Evolutionary conservation across 2,329 filamentous ascomycete species (phyloP), one percentile per base, ranked within the genome.

Genomic region (Fusarium oligoseptatum): DNA sequence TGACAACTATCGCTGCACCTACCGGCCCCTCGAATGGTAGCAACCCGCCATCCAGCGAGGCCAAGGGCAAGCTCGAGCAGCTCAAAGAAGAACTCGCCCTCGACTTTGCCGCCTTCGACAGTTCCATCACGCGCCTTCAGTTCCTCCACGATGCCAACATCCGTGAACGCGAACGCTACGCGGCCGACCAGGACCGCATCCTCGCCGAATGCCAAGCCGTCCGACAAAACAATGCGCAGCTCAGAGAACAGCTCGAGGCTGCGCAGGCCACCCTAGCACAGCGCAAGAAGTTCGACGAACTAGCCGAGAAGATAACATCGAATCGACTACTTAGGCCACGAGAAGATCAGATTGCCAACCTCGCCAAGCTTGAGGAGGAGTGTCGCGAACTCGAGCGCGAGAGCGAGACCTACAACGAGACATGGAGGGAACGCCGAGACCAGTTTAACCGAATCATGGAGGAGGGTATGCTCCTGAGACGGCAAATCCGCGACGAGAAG

Each of bases 401-500:
- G 85, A 95, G 94, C 79, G 89, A 90, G 79, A 92, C 93, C 41
- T 97, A 97, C 81, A 93, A 91, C 58, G 89, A 88, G 74, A 97
- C 94, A 0, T 98, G 95, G 95, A 87, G 90, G 48, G 95, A 97
- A 83, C 89, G 96, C 43, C 88, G 93, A 72, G 93, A 95, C 77
- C 95, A 98, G 83, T 98, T 98, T 82, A 94, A 92, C 67, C 89
- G 91, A 66, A 95, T 98, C 78, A 94, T 98, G 81, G 94, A 95
- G 69, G 96, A 98, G 85, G 95, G 95, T n/a, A 93, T 94, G 89
- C 88, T 94, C 73, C 88, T 98, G 82, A 88, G 95, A 67, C 89
- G 94, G 58, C 88, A 97, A 81, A 98, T 98, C 79, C 92, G 95
- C 70, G 95, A 98, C 79, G 96, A 98, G 87, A 97, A 98, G 84